Conservation (phyloP, 1,284 basidiomycete genomes). For the Agroathelia rolfsii region DNA sequence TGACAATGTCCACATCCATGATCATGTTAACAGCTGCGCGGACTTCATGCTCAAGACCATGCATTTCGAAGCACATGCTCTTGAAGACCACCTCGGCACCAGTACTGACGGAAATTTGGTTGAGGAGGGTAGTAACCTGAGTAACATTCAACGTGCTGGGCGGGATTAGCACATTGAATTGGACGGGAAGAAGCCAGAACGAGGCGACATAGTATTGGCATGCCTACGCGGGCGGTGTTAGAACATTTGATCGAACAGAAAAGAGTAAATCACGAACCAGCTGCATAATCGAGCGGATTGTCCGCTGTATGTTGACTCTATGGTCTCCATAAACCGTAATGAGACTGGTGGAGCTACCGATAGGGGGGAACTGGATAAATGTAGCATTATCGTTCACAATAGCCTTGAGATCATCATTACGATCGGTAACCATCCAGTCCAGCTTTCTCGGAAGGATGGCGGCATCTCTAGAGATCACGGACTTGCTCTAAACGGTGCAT, state of each 20-base stretch:
- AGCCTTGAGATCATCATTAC: slow-evolving; percentile 80
- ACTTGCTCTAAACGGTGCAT: slow-evolving; percentile 58
- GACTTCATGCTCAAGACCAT: slow-evolving; percentile 92
- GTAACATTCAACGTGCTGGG: slow-evolving; percentile 77
- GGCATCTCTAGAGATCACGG: slow-evolving; percentile 86
- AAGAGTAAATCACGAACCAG: slow-evolving; percentile 47
- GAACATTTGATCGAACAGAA: slow-evolving; percentile 1
- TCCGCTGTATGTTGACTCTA: slow-evolving; percentile 90
- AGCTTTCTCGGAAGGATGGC: slow-evolving; percentile 93
- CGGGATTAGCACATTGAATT: slow-evolving; percentile 87
- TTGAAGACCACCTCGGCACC: slow-evolving; percentile 97
- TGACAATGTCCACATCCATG: slow-evolving; percentile 84
- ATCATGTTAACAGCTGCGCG: slow-evolving; percentile 80
- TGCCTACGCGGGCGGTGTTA: too few relatives aligned
- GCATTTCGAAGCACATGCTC: slow-evolving; percentile 95
- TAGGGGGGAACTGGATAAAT: slow-evolving; percentile 87
- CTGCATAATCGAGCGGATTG: slow-evolving; percentile 92
- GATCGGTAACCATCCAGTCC: slow-evolving; percentile 95
- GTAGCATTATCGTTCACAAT: slow-evolving; percentile 97
- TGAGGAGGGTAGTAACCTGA: slow-evolving; percentile 79
- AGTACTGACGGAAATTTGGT: slow-evolving; percentile 78
- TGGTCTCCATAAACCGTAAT: slow-evolving; percentile 94
- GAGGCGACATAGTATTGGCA: slow-evolving; percentile 95
- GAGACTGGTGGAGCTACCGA: slow-evolving; percentile 85
- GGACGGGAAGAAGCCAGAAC: slow-evolving; percentile 89